Conservation (phyloP, 1,284 basidiomycete genomes). For the Cerrena zonata region DNA sequence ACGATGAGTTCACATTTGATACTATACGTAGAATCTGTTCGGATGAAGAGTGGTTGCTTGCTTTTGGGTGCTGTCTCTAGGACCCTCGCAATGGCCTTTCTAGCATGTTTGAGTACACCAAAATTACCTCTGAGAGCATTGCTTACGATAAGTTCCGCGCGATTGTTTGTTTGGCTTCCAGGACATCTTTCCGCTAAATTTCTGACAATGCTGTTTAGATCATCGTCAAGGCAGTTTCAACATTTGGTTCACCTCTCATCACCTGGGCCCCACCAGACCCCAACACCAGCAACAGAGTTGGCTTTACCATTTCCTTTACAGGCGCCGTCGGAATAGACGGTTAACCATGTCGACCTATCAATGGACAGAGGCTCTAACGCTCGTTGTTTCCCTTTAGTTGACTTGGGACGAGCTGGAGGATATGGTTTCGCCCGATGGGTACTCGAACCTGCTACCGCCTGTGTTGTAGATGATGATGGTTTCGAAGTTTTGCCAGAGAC, state of each 20-base stretch:
- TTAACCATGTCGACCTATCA: conserved; percentile 8
- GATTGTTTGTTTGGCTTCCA: conserved; percentile 82
- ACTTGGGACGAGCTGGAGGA: neutral
- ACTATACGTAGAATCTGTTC: conserved; percentile 73
- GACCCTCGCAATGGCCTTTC: conserved; percentile 68
- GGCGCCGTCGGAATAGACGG: conserved; percentile 79
- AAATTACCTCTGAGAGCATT: neutral
- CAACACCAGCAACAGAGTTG: conserved; percentile 61
- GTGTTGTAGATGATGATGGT: neutral
- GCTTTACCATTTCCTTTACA: conserved; percentile 68
- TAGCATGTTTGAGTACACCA: neutral
- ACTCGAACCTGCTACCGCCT: neutral
- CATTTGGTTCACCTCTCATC: conserved; percentile 46
- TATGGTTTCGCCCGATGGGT: neutral
- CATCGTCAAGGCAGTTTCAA: neutral
- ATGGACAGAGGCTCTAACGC: neutral
- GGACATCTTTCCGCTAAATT: conserved; percentile 76
- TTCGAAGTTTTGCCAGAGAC: neutral
- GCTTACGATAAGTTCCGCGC: conserved; percentile 74
- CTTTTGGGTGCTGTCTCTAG: conserved; percentile 60
- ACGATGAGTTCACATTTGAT: conserved; percentile 50
- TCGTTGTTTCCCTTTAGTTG: neutral
- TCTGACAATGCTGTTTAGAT: conserved; percentile 31
- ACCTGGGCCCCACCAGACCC: conserved; percentile 69
- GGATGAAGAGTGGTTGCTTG: conserved; percentile 55